Percentiles rank a stretch among this genome's conserved stretches.
Conservation (phyloP, 169 alveolate genomes). For the Eimeria maxima region DNA sequence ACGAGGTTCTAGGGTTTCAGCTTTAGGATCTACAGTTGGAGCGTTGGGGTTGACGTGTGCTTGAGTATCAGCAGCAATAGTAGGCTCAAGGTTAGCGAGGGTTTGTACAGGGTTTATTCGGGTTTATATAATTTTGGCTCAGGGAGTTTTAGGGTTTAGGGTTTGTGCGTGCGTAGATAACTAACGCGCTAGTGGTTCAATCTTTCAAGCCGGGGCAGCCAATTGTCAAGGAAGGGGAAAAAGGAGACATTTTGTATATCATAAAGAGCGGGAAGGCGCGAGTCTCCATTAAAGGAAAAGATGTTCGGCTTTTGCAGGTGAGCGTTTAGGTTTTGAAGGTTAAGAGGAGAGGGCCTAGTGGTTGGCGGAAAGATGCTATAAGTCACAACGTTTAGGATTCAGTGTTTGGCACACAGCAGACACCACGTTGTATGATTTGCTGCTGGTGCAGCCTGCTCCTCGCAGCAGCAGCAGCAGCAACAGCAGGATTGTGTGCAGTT, state of each 20-base stretch:
- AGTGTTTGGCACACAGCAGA: neutral
- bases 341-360: no score
- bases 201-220: constrained; percentile 90
- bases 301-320: constrained; percentile 87
- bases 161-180: neutral
- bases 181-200: constrained; percentile 94
- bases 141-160: no score
- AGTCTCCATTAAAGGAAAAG: constrained; percentile 90
- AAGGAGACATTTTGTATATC: constrained; percentile 95
- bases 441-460: no score
- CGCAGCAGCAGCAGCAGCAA: no score
- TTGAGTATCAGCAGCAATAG: no score
- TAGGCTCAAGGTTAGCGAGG: no score
- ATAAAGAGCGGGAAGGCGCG: constrained; percentile 94
- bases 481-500: no score
- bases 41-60: neutral
- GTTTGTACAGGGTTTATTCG: constrained; percentile 72
- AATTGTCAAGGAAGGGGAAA: constrained; percentile 96
- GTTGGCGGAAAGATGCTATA: no score
- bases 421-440: no score
- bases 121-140: no score
- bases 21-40: constrained; percentile 1
- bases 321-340: neutral
- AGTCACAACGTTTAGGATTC: neutral
- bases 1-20: neutral